Percentiles rank a stretch among this genome's conserved stretches.
Conservation (phyloP, 306 rosid species). For the Rubus idaeus region DNA sequence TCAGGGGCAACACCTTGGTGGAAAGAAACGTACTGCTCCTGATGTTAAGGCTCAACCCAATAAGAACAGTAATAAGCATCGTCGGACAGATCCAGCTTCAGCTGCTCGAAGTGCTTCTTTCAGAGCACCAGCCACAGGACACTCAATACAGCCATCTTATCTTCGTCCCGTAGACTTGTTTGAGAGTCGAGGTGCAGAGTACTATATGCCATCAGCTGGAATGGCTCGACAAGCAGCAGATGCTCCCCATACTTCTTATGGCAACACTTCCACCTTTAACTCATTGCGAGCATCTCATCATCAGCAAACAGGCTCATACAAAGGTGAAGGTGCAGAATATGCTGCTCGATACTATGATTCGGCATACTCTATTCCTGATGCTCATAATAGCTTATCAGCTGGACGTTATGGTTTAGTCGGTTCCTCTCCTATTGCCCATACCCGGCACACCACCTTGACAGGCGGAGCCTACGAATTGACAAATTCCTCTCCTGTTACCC, state of each 20-base stretch:
- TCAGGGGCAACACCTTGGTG: constrained; percentile 16
- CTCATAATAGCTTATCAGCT: constrained; percentile 3
- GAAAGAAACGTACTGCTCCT: constrained; percentile 27
- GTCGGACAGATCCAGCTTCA: constrained; percentile 4
- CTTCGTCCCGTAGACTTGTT: constrained; percentile 12
- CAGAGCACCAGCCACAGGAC: constrained; percentile 10
- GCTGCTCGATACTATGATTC: constrained; percentile 21
- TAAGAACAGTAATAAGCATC: constrained; percentile 20
- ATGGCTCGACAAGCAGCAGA: constrained; percentile 10
- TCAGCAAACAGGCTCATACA: constrained; percentile 25
- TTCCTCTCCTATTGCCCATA: constrained; percentile 20
- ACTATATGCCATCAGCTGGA: constrained; percentile 12
- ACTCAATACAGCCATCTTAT: constrained; percentile 15
- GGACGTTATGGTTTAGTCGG: constrained; percentile 10
- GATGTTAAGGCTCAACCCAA: constrained; percentile 12
- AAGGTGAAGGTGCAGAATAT: constrained; percentile 31
- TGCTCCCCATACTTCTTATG: constrained; percentile 18
- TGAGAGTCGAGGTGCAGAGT: constrained; percentile 22
- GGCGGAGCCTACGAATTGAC: constrained; percentile 16
- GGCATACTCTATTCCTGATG: background rate
- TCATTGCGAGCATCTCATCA: constrained; percentile 23
- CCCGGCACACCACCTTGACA: constrained; percentile 7
- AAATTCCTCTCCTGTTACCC: constrained; percentile 12
- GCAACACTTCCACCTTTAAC: constrained; percentile 15
- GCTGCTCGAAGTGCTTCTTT: constrained; percentile 17